Base-by-base conservation (phyloP, 768 basidiomycete genomes). In the Candolleomyces efflorescens region DNA sequence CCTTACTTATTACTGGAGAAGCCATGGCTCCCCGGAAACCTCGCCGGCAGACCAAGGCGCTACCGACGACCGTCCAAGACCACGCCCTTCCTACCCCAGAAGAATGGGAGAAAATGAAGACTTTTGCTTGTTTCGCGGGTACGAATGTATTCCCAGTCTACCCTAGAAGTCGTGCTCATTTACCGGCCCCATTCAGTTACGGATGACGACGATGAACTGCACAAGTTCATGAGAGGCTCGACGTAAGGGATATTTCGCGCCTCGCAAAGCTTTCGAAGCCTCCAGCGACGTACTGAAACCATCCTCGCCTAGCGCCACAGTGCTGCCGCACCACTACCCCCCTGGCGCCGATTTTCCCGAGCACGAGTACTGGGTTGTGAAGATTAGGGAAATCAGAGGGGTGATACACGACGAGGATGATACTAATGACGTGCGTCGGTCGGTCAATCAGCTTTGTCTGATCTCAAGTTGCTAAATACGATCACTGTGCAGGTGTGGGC, bases 321-420 rank as follows among this genome's bases (percentile, higher is more conserved):
- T 85, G 27, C 67, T 80, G 4, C 81, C 82, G 4, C 52, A 68
- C n/a, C 67, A 65, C 0, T 52, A 41, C 12, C 37, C 60, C 9
- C 70, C 72, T 3, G 70, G 64, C 0, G 60, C 67, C 2, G 17
- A 56, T 0, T 59, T 73, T 1, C 72, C 73, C 0, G 36, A 69
- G 3, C 63, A 71, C n/a, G 70, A 78, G 11, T 80, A 79, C 36
- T 85, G 84, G 84, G 74, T 85, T 1, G 84, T 66, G 0, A 71
- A 67, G 52, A 79, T 85, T 1, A 71, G 63, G 15, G 79, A 78
- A 7, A 82, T 85, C 18, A 70, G 79, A 12, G 71, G 72, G 3
- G 55, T 24, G 2, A 44, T 65, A 56, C 59, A 50, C 44, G 64
- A 54, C 10, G 63, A 60, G 7, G 67, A 72, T 4, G 68, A 63